Evolutionary conservation across 2,329 filamentous ascomycete species (phyloP).

Genomic region (Colletotrichum camelliae): DNA sequence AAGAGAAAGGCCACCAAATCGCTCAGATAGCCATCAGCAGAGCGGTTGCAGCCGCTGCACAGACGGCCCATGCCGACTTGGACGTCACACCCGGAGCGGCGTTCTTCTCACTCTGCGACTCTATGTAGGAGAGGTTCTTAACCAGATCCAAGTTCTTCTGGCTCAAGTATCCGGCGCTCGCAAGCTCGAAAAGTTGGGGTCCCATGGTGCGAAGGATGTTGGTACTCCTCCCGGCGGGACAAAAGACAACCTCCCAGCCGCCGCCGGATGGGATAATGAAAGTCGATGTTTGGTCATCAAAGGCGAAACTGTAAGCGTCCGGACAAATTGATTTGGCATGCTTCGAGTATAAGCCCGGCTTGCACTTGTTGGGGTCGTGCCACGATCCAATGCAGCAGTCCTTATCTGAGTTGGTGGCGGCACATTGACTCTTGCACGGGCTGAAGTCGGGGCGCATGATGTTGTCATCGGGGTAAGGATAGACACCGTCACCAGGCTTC

Average conservation of each 20-base stretch:
- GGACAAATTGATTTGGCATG: slow-evolving; percentile 79
- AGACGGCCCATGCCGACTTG: background rate
- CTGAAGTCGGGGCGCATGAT: slow-evolving; percentile 75
- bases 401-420: slow-evolving; percentile 66
- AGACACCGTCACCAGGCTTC: slow-evolving; percentile 77
- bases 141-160: slow-evolving; percentile 29
- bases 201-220: slow-evolving; percentile 61
- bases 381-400: slow-evolving; percentile 81
- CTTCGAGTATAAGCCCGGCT: slow-evolving; percentile 70
- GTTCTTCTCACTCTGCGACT: slow-evolving; percentile 21
- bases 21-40: background rate
- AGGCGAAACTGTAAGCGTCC: slow-evolving; percentile 82
- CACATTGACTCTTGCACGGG: slow-evolving; percentile 79
- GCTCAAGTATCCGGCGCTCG: slow-evolving; percentile 43
- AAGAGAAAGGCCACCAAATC: background rate
- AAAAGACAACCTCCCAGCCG: slow-evolving; percentile 81
- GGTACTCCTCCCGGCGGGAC: slow-evolving; percentile 67
- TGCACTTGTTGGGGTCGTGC: slow-evolving; percentile 67
- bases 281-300: slow-evolving; percentile 63
- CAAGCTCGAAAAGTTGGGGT: slow-evolving; percentile 53
- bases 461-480: slow-evolving; percentile 80
- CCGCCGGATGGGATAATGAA: slow-evolving; percentile 71
- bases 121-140: slow-evolving; percentile 22
- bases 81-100: background rate
- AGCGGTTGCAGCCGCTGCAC: background rate